A percentile compares a stretch with the other conserved stretches of the same genome.
These are phyloP conservation scores for Tetrapisispora iriomotensis DNA, from an alignment of 805 yeast genomes.

Conservation along the genomic window DNA sequence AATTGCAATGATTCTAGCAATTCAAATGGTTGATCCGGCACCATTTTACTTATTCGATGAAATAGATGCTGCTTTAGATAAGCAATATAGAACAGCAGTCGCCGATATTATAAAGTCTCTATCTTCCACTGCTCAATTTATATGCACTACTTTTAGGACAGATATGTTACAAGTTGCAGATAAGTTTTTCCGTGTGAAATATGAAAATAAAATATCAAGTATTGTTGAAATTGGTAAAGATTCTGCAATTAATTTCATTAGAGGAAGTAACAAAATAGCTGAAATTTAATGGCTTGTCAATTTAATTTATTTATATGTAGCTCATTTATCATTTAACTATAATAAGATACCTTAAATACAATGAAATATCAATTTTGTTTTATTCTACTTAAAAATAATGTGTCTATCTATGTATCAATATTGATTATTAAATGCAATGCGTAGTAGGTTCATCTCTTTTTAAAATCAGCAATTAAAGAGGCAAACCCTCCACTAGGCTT, in stretches of 20 bases:
- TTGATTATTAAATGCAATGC: not conserved
- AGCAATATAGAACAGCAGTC: slow-evolving; percentile 82
- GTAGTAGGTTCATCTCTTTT: slow-evolving; percentile 17
- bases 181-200: slow-evolving; percentile 80
- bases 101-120: slow-evolving; percentile 63
- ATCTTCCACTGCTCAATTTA: slow-evolving; percentile 71
- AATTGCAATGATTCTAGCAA: slow-evolving; percentile 82
- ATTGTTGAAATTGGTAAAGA: slow-evolving; percentile 59
- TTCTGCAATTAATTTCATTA: slow-evolving; percentile 77
- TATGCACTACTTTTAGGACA: slow-evolving; percentile 91
- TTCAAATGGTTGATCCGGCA: slow-evolving; percentile 92
- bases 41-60: slow-evolving; percentile 95
- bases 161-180: slow-evolving; percentile 86
- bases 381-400: not conserved
- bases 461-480: slow-evolving; percentile 39
- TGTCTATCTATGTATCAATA: not conserved
- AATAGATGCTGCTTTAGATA: slow-evolving; percentile 90
- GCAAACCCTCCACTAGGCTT: slow-evolving; percentile 36
- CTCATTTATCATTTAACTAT: not conserved
- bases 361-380: not conserved
- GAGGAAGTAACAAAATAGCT: slow-evolving; percentile 36
- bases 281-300: slow-evolving; percentile 11
- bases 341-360: no score
- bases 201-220: slow-evolving; percentile 69
- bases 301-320: not conserved